Conservation (phyloP, 2,329 filamentous ascomycete genomes). For the Talaromyces sp. region DNA sequence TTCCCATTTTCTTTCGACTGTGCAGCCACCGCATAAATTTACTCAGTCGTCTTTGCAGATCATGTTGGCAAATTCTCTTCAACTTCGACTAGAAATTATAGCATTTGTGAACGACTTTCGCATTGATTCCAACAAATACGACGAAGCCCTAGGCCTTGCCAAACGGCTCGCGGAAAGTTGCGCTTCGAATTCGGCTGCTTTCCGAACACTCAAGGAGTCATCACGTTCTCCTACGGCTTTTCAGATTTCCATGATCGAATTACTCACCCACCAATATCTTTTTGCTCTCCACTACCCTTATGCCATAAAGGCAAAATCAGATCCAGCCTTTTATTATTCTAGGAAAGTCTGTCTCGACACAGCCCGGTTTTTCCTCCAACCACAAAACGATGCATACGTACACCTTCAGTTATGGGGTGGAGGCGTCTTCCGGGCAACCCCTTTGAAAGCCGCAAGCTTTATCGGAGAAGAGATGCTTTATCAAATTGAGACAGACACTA, state of each 20-base stretch:
- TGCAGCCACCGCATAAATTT: not conserved
- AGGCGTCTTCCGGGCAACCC: not conserved
- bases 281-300: constrained; percentile 6
- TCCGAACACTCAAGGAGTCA: not conserved
- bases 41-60: constrained; percentile 1
- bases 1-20: not conserved
- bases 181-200: not conserved
- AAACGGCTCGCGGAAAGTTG: not conserved
- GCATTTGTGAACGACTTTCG: constrained; percentile 5
- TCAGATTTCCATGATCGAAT: constrained; percentile 4
- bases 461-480: constrained; percentile 1
- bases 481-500: not conserved
- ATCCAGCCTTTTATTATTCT: not conserved
- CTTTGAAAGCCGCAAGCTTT: not conserved
- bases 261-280: constrained; percentile 4
- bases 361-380: not conserved
- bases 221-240: not conserved
- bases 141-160: not conserved
- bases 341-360: constrained; percentile 3
- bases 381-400: not conserved
- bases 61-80: not conserved
- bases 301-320: constrained; percentile 1
- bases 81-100: not conserved
- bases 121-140: not conserved
- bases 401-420: not conserved